Conservation (phyloP, 257 asterid genomes). For the Schizonepeta tenuifolia region DNA sequence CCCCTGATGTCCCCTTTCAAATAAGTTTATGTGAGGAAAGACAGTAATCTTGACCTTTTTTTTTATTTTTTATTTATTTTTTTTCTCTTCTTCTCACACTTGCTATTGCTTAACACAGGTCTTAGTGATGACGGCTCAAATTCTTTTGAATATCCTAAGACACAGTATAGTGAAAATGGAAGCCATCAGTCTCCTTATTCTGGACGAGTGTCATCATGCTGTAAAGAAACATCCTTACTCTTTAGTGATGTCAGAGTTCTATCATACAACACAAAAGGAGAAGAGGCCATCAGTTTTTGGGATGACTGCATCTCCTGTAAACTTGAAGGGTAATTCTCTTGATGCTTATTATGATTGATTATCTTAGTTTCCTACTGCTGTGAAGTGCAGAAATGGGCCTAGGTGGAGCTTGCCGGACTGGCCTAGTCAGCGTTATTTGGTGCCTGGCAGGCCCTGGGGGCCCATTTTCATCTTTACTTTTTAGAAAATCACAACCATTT, state of each 20-base stretch:
- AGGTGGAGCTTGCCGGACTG: background rate
- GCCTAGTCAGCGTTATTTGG: constrained; percentile 1
- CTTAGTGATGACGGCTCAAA: constrained; percentile 99
- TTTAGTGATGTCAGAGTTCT: constrained; percentile 97
- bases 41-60: constrained; percentile 29
- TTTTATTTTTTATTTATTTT: too few species aligned
- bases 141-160: constrained; percentile 92
- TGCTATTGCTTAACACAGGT: constrained; percentile 63
- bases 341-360: constrained; percentile 30
- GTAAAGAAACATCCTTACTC: constrained; percentile 99
- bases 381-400: background rate
- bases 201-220: constrained; percentile 99
- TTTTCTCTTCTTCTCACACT: too few species aligned
- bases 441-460: background rate
- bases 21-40: background rate
- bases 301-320: constrained; percentile 99
- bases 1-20: background rate
- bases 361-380: constrained; percentile 4
- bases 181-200: constrained; percentile 81
- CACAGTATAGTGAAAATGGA: constrained; percentile 98
- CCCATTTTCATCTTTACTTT: background rate
- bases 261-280: constrained; percentile 87
- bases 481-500: background rate
- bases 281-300: constrained; percentile 97
- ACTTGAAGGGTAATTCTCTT: constrained; percentile 78